Evolutionary conservation across 2,329 filamentous ascomycete species (phyloP), one percentile per base, ranked within the genome.

Genomic region (Aureobasidium leucospermi): DNA sequence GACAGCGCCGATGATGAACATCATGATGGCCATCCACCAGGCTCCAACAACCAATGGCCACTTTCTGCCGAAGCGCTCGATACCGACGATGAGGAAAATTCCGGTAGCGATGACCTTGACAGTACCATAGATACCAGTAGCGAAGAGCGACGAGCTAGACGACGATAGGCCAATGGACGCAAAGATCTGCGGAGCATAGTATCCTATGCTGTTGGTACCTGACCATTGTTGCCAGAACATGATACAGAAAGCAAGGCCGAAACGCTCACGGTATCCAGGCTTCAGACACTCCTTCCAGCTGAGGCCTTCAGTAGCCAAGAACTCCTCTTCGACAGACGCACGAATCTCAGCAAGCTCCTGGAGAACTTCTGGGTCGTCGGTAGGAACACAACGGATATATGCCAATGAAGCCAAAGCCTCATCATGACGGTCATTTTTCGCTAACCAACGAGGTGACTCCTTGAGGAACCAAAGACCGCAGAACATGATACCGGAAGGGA

Each of bases 401-500:
- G 79, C 76, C 3, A 89, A 76, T 15, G 85, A 74, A 6, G 88
- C 76, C 32, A 61, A 16, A 31, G 59, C 59, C 68, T 90, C 87
- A 0, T 88, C 81, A 38, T 85, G 78, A 0, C 85, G 80, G 0
- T 84, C 85, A 6, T 81, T 81, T 63, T 88, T 88, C 61, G 83
- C 79, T 0, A 89, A 78, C 81, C 82, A 87, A 1, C 86, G 77
- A 0, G 85, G 86, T 0, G 84, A 86, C 38, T 81, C 79, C 10
- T 75, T 73, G 1, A 81, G 65, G 1, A 75, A 76, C 15, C 79
- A 65, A 70, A 79, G 76, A 2, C 79, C 78, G 1, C 79, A 47
- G 0, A 76, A 76, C 56, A 81, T 76, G 31, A 85, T 70, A 5
- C 83, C 65, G 1, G 85, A 84, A 0, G 85, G 85, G 4, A 88